Conservation (phyloP, 2,329 filamentous ascomycete genomes). For the Colletotrichum paranaense region DNA sequence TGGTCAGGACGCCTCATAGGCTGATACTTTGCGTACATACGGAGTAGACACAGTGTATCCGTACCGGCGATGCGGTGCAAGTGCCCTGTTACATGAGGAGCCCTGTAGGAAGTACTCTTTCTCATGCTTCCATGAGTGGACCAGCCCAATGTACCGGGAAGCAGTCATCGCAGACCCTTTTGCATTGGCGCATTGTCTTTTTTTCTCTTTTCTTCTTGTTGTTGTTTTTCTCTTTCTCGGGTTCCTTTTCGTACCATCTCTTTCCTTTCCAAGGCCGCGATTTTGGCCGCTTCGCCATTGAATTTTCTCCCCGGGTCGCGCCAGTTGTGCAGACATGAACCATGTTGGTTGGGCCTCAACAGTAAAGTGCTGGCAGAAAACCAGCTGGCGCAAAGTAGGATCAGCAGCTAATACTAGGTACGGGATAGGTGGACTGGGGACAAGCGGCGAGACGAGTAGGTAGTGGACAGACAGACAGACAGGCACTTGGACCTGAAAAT, state of each 20-base stretch:
- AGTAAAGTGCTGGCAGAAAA: background rate
- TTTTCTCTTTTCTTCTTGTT: background rate
- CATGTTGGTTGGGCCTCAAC: background rate
- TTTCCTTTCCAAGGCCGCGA: background rate
- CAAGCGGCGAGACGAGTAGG: background rate
- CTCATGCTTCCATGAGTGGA: constrained; percentile 16
- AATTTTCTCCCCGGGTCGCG: background rate
- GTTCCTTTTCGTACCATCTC: background rate
- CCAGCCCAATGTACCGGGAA: constrained; percentile 14
- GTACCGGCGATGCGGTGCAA: constrained; percentile 29
- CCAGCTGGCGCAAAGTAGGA: constrained; percentile 4
- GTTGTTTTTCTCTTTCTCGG: background rate
- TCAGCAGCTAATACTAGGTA: background rate
- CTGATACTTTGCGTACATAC: background rate
- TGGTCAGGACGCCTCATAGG: background rate
- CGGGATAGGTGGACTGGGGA: background rate
- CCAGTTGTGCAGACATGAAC: background rate
- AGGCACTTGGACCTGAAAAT: constrained; percentile 6
- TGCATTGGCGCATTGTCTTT: background rate
- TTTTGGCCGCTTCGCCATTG: background rate
- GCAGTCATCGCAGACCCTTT: background rate
- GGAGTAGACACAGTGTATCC: constrained; percentile 23
- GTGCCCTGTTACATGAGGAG: constrained; percentile 11
- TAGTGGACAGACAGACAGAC: background rate
- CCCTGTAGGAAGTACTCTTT: background rate